Evolutionary conservation across 108 stramenopile species (phyloP).

Genomic region (Cyclotella choctawhatcheeana): DNA sequence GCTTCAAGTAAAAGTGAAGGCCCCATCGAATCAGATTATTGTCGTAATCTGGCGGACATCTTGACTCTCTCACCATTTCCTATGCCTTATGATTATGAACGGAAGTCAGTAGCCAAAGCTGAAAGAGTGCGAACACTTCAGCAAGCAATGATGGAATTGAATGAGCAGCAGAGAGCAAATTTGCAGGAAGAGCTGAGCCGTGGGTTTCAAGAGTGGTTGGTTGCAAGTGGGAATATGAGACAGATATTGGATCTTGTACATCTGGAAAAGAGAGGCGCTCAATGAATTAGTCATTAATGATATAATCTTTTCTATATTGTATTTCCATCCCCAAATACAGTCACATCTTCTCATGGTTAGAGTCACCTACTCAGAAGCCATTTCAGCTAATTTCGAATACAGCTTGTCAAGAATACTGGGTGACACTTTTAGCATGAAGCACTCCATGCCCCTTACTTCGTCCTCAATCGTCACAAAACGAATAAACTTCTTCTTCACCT

Average conservation of each 20-base stretch:
- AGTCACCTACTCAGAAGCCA: too few species aligned
- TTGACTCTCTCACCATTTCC: slow-evolving; percentile 85
- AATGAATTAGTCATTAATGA: not conserved
- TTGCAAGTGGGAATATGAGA: slow-evolving; percentile 89
- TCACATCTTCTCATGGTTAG: not conserved
- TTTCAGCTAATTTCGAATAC: slow-evolving; percentile 3
- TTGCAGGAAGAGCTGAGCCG: slow-evolving; percentile 85
- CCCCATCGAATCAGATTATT: slow-evolving; percentile 76
- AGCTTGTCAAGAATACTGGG: not conserved
- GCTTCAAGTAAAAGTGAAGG: slow-evolving; percentile 16
- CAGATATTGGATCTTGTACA: slow-evolving; percentile 93
- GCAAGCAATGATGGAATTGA: slow-evolving; percentile 70
- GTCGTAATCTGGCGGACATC: slow-evolving; percentile 73
- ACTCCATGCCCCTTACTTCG: not conserved
- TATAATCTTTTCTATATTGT: not conserved
- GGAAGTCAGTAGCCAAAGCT: slow-evolving; percentile 70
- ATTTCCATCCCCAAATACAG: not conserved
- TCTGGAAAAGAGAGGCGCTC: slow-evolving; percentile 58
- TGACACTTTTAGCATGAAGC: slow-evolving; percentile 7
- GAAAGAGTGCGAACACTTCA: slow-evolving; percentile 79
- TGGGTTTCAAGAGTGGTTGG: slow-evolving; percentile 91
- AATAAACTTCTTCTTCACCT: not conserved
- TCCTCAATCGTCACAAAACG: not conserved
- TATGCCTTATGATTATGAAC: slow-evolving; percentile 84
- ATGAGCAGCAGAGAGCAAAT: slow-evolving; percentile 61